Percentiles rank a stretch among this genome's conserved stretches.
phyloP scores from a whole-genome alignment of 768 basidiomycete species.

The Calocybe gangraenosa region DNA sequence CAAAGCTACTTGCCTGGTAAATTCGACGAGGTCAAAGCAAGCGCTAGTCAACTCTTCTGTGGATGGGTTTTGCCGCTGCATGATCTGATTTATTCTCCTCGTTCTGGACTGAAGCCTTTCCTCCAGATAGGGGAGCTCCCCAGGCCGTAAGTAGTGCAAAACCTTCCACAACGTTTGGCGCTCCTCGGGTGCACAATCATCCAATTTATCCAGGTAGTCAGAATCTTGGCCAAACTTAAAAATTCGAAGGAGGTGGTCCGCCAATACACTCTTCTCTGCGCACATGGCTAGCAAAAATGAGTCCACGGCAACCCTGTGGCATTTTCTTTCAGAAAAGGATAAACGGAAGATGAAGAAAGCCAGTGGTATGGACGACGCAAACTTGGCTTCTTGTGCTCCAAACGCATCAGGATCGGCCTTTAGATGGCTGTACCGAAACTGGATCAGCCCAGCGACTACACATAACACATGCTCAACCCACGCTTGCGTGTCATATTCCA shows the following conservation, averaged over 20 bases:
- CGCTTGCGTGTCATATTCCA: slow-evolving; percentile 6
- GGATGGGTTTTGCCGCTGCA: slow-evolving; percentile 3
- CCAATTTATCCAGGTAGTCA: slow-evolving; percentile 4
- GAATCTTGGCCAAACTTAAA: slow-evolving; percentile 10
- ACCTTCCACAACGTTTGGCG: slow-evolving; percentile 10
- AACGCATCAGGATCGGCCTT: not conserved
- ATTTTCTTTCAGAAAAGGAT: slow-evolving; percentile 4
- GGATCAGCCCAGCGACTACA: no score
- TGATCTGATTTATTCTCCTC: slow-evolving; percentile 1
- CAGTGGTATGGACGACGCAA: slow-evolving; percentile 6
- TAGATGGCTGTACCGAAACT: not conserved
- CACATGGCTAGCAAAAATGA: slow-evolving; percentile 9
- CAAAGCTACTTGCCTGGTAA: not conserved
- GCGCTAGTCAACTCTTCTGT: not conserved
- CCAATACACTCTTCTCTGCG: slow-evolving; percentile 4
- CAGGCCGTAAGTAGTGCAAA: slow-evolving; percentile 3
- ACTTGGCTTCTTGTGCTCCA: slow-evolving; percentile 1
- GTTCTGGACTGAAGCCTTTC: slow-evolving; percentile 6
- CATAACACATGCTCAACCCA: not conserved
- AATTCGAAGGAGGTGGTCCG: slow-evolving; percentile 6
- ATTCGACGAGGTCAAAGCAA: slow-evolving; percentile 7
- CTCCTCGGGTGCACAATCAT: slow-evolving; percentile 6
- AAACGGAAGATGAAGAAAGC: slow-evolving; percentile 9
- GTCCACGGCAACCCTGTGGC: slow-evolving; percentile 3
- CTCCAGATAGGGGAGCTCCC: slow-evolving; percentile 4